These are phyloP conservation scores for Paecilomyces variotii DNA, from an alignment of 2,329 filamentous ascomycete genomes.

Conservation along the genomic window DNA sequence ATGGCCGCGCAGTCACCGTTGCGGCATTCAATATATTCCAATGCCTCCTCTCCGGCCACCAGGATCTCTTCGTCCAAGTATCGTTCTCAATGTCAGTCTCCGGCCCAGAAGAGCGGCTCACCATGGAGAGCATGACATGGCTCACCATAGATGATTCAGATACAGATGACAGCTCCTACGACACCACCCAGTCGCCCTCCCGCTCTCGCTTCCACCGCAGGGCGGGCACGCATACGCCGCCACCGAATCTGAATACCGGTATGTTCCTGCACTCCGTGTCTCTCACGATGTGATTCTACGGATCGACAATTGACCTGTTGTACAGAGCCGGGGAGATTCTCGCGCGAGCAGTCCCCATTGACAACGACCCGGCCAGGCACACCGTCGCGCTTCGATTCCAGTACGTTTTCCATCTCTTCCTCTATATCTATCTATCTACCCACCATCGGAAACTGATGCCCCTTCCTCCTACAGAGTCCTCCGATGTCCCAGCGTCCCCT, in stretches of 20 bases:
- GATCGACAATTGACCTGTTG: background rate
- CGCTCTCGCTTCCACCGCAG: background rate
- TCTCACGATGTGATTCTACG: background rate
- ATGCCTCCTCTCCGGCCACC: background rate
- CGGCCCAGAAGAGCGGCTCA: background rate
- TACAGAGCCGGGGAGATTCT: background rate
- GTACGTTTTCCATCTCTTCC: conserved; percentile 1
- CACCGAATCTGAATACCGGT: background rate
- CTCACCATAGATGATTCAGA: background rate
- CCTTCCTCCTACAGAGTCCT: conserved; percentile 15
- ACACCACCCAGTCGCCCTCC: background rate
- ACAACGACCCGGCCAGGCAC: background rate
- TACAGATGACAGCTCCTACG: background rate
- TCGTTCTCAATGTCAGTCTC: background rate
- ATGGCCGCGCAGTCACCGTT: background rate
- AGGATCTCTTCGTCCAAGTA: background rate
- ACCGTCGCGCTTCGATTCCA: conserved; percentile 4
- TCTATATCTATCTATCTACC: background rate
- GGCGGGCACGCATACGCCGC: background rate
- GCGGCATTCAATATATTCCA: background rate
- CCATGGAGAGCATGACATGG: background rate
- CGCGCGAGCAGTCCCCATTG: conserved; percentile 3
- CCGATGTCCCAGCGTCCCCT: conserved; percentile 20
- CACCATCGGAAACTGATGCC: background rate
- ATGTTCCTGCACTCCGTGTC: background rate